Evolutionary conservation across 2,329 filamentous ascomycete species (phyloP).

Genomic region (Neopestalotiopsis rosae): DNA sequence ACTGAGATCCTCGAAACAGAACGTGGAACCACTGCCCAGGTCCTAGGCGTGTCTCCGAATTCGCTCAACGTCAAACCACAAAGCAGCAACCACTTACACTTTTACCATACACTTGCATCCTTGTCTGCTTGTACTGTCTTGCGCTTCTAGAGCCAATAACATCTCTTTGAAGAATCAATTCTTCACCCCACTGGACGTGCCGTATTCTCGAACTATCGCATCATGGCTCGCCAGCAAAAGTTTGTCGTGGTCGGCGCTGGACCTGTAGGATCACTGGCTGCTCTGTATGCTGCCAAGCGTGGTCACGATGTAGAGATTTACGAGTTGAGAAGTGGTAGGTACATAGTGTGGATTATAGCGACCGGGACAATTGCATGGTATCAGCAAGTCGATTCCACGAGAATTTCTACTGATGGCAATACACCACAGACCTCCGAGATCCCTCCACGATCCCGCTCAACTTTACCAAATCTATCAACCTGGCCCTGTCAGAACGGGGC

Average conservation of each 20-base stretch:
- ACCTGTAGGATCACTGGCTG: slow-evolving; percentile 89
- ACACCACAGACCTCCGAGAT: slow-evolving; percentile 78
- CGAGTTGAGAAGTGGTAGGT: slow-evolving; percentile 86
- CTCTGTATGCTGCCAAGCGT: slow-evolving; percentile 87
- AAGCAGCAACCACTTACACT: not conserved
- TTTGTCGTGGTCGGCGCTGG: slow-evolving; percentile 89
- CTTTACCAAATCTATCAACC: slow-evolving; percentile 98
- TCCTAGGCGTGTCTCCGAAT: not conserved
- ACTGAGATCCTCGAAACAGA: not conserved
- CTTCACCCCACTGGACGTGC: not conserved
- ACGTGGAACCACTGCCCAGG: not conserved
- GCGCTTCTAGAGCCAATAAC: too few relatives aligned
- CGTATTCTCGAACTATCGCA: slow-evolving; percentile 22
- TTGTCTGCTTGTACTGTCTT: not conserved
- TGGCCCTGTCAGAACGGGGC: slow-evolving; percentile 91
- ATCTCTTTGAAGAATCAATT: too few relatives aligned
- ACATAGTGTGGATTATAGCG: not conserved
- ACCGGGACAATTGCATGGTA: not conserved
- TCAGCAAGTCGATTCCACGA: not conserved
- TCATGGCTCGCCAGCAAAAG: slow-evolving; percentile 58
- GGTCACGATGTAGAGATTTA: slow-evolving; percentile 93
- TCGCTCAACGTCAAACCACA: not conserved
- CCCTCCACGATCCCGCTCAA: slow-evolving; percentile 84
- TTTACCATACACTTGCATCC: not conserved
- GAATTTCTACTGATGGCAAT: not conserved